Base-by-base conservation (phyloP, 2,329 filamentous ascomycete species). In the Botrytis deweyae region DNA sequence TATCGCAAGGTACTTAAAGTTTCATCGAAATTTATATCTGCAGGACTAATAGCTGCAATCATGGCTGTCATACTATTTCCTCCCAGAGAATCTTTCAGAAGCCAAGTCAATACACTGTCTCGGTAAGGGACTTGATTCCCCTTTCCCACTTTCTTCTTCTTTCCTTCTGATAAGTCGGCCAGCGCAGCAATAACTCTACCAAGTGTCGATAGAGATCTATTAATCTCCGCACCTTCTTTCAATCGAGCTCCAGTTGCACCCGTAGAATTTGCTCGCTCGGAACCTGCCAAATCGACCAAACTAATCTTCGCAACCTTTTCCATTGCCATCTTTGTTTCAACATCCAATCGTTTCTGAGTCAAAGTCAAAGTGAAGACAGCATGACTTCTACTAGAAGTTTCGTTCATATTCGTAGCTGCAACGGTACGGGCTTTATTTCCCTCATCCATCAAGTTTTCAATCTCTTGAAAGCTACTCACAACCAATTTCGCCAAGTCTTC, bases 21-120 rank as follows among this genome's bases (percentile, higher is more conserved):
- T 83, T 99, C 96, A 78, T 99, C 96, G 81, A 97, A 98, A 84
- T 99, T 99, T 85, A 98, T 98, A 83, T 99, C 96, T 72, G 96
- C 96, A 6, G 96, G 96, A 80, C 95, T 98, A 81, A 99, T 98
- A 70, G 95, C 95, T 69, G 96, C 97, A 86, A 99, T 99, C 97
- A 99, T 99, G 74, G 96, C 96, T 38, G 96, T 99, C 93, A 98
- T 95, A 82, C 95, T 98, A 87, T 99, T 99, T 80, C 96, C 96
- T 81, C 96, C 96, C 9, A 99, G 85, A 6, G 95, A 98, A 82
- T 99, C 97, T 81, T 99, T 99, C 77, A 99, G 84, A 63, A 99
- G 85, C 96, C 96, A 99, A 1, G 96, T 99, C 77, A 99, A 85
- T 68, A 99, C 90, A 81, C 94, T 97, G 85, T 99, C 97, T 88